Evolutionary conservation across 2,329 filamentous ascomycete genomes (phyloP), one percentile per base, ranked within the genome.

Genomic region (Aspergillus ustus): DNA sequence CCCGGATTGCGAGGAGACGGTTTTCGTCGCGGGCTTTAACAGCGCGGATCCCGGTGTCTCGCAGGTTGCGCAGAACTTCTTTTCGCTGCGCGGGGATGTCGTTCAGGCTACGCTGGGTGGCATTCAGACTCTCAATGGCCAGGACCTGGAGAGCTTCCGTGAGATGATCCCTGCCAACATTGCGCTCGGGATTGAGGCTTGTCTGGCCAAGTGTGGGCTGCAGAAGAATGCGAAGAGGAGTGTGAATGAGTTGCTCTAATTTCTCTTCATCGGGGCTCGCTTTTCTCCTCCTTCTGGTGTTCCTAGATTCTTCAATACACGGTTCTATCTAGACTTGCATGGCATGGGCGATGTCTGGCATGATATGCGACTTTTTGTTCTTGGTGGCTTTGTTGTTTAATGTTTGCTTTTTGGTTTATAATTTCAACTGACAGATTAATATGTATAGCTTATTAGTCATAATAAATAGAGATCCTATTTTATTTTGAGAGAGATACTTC

Each of bases 21-120:
- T 60, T 2, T 60, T 56, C 37, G 58, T 60, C 0, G 58, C 52
- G 1, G 52, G 44, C 2, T 56, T 56, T 9, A 60, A 60, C 15
- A 46, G 9, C 52, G 52, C 45, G 1, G 58, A 60, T 17, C 58
- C 45, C 2, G 57, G 58, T 2, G 51, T 53, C 7, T 56, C 52
- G 13, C 52, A 56, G 58, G 58, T 60, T 11, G 58, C 58, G 31
- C 58, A 60, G 46, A 56, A 52, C 22, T 50, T 56, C 34, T 55
- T 60, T 17, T 28, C 52, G 13, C 25, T 60, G 5, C 20, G 52
- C 7, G 9, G 8, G n/a, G 52, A 60, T 56, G 58, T 56, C 13
- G 58, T 60, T 11, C 34, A 28, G 45, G 58, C 58, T 8, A 60
- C 58, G 17, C 19, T 60, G 7, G 52, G 52, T 7, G 58, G 52